These are phyloP conservation scores for Senna siamea DNA, from an alignment of 306 rosid species.

Conservation along the genomic window DNA sequence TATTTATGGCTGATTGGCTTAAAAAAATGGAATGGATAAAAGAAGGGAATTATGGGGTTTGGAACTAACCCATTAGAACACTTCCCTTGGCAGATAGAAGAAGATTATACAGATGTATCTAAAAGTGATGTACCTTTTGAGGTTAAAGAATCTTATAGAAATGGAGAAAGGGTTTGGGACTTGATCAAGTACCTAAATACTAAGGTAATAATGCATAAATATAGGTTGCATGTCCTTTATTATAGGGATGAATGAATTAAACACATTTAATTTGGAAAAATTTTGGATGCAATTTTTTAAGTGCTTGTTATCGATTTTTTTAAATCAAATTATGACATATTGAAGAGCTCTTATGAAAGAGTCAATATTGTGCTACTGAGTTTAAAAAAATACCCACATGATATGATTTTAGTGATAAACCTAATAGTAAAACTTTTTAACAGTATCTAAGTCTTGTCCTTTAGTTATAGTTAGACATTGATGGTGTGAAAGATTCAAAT, in stretches of 20 bases:
- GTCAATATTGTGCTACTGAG: background rate
- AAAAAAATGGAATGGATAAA: slow-evolving; percentile 22
- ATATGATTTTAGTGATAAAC: background rate
- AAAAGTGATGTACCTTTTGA: slow-evolving; percentile 25
- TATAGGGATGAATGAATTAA: slow-evolving; percentile 17
- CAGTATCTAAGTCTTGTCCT: background rate
- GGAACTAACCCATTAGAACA: slow-evolving; percentile 38
- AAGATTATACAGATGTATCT: slow-evolving; percentile 7
- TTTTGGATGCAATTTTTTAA: too few relatives aligned
- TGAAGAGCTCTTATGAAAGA: background rate
- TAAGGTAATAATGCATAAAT: slow-evolving; percentile 34
- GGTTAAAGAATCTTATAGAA: too few relatives aligned
- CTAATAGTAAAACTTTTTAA: too few relatives aligned
- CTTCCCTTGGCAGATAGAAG: slow-evolving; percentile 8
- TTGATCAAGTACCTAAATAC: slow-evolving; percentile 11
- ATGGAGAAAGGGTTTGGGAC: too few relatives aligned
- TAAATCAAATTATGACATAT: background rate
- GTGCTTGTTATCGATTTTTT: too few relatives aligned
- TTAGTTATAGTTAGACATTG: slow-evolving; percentile 9
- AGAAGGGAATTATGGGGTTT: slow-evolving; percentile 22
- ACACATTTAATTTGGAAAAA: background rate
- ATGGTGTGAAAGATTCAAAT: slow-evolving; percentile 45
- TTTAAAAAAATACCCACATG: background rate
- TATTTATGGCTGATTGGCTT: slow-evolving; percentile 54
- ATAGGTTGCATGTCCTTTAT: slow-evolving; percentile 8